Evolutionary conservation across 2,329 filamentous ascomycete species (phyloP).

Genomic region (Neonectria sp.): DNA sequence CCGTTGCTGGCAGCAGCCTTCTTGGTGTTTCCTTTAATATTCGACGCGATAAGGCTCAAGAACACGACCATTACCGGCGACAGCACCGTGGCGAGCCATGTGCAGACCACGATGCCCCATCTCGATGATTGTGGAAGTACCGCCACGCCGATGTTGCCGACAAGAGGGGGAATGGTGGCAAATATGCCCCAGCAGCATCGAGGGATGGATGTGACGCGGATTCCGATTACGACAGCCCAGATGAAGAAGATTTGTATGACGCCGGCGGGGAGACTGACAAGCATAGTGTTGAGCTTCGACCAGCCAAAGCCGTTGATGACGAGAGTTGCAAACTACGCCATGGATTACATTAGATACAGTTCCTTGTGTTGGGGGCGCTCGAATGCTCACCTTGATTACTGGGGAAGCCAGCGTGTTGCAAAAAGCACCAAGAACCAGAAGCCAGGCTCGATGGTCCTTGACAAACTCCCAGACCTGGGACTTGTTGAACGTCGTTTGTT

Average conservation of each 20-base stretch:
- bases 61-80: slow-evolving; percentile 4
- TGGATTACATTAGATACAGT: background rate
- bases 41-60: slow-evolving; percentile 23
- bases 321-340: background rate
- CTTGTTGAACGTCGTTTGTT: background rate
- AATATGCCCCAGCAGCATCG: slow-evolving; percentile 10
- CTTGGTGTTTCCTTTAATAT: slow-evolving; percentile 29
- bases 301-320: slow-evolving; percentile 19
- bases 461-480: slow-evolving; percentile 16
- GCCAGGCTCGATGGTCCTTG: background rate
- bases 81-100: slow-evolving; percentile 16
- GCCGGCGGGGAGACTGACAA: slow-evolving; percentile 7
- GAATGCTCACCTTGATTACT: slow-evolving; percentile 14
- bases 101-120: slow-evolving; percentile 18
- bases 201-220: background rate
- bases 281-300: slow-evolving; percentile 14
- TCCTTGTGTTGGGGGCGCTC: background rate
- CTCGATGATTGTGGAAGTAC: slow-evolving; percentile 4
- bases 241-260: slow-evolving; percentile 7
- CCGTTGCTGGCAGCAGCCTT: slow-evolving; percentile 18
- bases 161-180: slow-evolving; percentile 5
- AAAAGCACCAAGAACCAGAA: slow-evolving; percentile 10
- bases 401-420: slow-evolving; percentile 8
- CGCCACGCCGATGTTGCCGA: slow-evolving; percentile 13
- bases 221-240: background rate